phyloP scores from a whole-genome alignment of 2,329 filamentous ascomycete genomes.

The Venturia pyrina region DNA sequence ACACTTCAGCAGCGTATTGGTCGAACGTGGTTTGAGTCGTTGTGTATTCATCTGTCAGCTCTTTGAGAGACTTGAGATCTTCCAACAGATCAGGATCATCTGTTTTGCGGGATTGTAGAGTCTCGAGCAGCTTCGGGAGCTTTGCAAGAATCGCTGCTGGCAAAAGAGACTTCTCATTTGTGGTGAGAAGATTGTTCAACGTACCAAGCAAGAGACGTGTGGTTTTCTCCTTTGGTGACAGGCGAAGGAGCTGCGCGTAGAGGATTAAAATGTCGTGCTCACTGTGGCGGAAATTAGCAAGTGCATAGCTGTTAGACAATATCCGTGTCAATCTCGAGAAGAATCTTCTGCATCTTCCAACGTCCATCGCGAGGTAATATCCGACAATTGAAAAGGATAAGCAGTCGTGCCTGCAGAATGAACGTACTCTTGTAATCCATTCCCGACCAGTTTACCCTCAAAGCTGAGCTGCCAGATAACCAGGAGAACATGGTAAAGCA shows the following conservation, averaged over 20 bases:
- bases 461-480: slow-evolving; percentile 97
- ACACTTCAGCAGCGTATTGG: slow-evolving; percentile 68
- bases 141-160: slow-evolving; percentile 80
- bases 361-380: too few species aligned
- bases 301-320: not conserved
- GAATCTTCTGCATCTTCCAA: too few species aligned
- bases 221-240: slow-evolving; percentile 97
- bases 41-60: slow-evolving; percentile 76
- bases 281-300: slow-evolving; percentile 34
- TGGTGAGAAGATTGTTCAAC: slow-evolving; percentile 74
- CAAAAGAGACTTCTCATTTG: slow-evolving; percentile 57
- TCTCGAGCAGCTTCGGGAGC: slow-evolving; percentile 54
- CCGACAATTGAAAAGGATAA: not conserved
- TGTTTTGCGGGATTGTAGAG: slow-evolving; percentile 43
- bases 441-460: slow-evolving; percentile 59
- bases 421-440: slow-evolving; percentile 74
- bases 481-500: slow-evolving; percentile 87
- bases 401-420: slow-evolving; percentile 15
- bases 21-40: slow-evolving; percentile 58
- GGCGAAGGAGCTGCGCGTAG: slow-evolving; percentile 81
- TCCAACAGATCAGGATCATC: slow-evolving; percentile 44
- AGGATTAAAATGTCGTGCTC: slow-evolving; percentile 88
- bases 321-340: not conserved
- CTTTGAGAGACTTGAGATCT: slow-evolving; percentile 35
- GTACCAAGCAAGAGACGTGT: slow-evolving; percentile 85